Percentiles rank a stretch among this genome's conserved stretches.
Conservation (phyloP, 345 rosid genomes). For the Durio zibethinus region DNA sequence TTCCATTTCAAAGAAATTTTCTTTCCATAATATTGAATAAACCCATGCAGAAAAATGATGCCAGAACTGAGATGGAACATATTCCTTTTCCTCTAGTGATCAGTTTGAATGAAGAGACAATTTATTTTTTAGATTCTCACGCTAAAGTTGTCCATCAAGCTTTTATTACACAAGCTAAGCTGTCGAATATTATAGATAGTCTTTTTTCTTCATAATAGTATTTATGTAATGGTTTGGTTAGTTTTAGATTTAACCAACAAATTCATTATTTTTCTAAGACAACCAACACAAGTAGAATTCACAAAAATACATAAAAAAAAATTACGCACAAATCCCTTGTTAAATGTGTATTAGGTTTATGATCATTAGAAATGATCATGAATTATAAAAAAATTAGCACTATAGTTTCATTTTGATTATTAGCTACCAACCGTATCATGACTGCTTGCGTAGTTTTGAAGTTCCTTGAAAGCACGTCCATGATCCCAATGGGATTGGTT, state of each 20-base stretch:
- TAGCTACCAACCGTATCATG: neutral
- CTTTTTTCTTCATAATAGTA: neutral
- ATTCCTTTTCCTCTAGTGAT: neutral
- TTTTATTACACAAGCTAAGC: neutral
- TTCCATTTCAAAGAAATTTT: no score
- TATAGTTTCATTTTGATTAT: neutral
- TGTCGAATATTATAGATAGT: neutral
- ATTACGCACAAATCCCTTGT: neutral
- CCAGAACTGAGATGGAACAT: neutral
- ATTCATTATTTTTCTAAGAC: neutral
- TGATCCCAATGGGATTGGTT: neutral
- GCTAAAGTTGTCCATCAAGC: neutral
- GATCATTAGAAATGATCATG: neutral
- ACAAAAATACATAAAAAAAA: neutral
- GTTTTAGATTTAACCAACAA: neutral
- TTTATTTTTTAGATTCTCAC: neutral
- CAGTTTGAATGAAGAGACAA: neutral
- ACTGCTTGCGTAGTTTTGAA: neutral
- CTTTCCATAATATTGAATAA: no score
- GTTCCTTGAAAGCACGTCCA: neutral
- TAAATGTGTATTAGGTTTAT: neutral
- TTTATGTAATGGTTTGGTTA: no score
- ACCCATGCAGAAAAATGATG: neutral
- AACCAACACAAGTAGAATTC: neutral
- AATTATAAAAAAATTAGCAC: neutral